Conservation (phyloP, 1,284 basidiomycete species). For the Calocybe gambosa region DNA sequence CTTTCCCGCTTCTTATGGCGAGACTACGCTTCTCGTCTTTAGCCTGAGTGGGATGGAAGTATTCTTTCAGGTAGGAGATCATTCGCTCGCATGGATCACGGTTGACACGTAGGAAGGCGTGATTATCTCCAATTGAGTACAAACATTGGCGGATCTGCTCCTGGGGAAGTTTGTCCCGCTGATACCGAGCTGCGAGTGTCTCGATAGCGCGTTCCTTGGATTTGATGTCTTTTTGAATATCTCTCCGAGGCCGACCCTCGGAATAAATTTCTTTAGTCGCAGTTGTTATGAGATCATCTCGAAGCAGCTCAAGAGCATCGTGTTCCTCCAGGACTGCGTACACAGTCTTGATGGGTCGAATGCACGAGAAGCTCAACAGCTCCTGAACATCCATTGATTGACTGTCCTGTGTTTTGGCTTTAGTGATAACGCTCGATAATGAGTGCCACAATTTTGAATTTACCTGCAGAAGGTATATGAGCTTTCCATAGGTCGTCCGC, state of each 20-base stretch:
- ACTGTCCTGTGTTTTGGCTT: constrained; percentile 50
- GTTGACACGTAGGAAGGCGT: constrained; percentile 75
- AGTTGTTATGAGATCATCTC: constrained; percentile 62
- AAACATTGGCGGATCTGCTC: constrained; percentile 69
- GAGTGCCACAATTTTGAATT: constrained; percentile 12
- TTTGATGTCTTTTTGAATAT: constrained; percentile 75
- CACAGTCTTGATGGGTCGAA: constrained; percentile 69
- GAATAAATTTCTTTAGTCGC: constrained; percentile 77
- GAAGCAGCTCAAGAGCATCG: constrained; percentile 58
- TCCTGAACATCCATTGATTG: constrained; percentile 73
- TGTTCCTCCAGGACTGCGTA: constrained; percentile 57
- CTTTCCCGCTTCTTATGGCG: constrained; percentile 71
- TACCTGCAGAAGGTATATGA: constrained; percentile 77
- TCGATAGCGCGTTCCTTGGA: constrained; percentile 78
- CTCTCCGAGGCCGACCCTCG: constrained; percentile 62
- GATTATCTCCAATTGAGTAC: constrained; percentile 81
- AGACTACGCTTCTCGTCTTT: constrained; percentile 58
- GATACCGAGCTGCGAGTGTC: constrained; percentile 55
- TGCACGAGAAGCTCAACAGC: constrained; percentile 67
- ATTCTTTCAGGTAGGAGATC: constrained; percentile 66
- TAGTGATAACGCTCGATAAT: constrained; percentile 1
- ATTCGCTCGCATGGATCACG: constrained; percentile 79
- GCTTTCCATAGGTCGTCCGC: constrained; percentile 80
- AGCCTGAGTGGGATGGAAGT: constrained; percentile 66
- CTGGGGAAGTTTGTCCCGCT: constrained; percentile 47